Conservation (phyloP, 202 grass and related monocot species). For the Elaeis oleifera region DNA sequence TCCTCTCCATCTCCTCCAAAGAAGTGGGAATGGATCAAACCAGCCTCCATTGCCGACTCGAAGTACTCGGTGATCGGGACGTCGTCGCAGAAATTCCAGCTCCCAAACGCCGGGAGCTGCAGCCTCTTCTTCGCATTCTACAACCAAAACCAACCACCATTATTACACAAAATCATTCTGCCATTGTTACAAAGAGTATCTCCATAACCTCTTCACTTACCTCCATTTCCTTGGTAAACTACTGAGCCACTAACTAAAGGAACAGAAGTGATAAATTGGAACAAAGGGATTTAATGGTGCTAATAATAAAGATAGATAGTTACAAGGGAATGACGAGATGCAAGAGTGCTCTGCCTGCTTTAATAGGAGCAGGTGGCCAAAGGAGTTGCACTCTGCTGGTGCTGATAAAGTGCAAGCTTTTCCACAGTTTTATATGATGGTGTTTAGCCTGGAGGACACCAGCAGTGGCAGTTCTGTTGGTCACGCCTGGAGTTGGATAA, state of each 20-base stretch:
- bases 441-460: neutral
- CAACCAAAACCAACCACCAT: neutral
- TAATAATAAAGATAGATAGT: neutral
- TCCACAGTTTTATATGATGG: neutral
- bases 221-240: neutral
- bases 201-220: neutral
- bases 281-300: neutral
- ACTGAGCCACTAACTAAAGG: neutral
- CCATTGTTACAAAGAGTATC: neutral
- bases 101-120: conserved; percentile 2
- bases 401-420: conserved; percentile 1
- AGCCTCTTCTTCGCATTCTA: neutral
- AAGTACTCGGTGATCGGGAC: neutral
- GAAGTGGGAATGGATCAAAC: neutral
- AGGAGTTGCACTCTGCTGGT: neutral
- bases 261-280: neutral
- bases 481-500: neutral
- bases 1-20: neutral
- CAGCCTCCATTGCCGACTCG: neutral
- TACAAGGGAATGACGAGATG: neutral
- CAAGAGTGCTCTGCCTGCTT: neutral
- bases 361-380: neutral
- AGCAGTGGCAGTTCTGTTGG: neutral
- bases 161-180: too few relatives aligned
- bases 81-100: conserved; percentile 1